Evolutionary conservation across 2,329 filamentous ascomycete genomes (phyloP), one percentile per base, ranked within the genome.

Genomic region (Xylariaceae sp.): DNA sequence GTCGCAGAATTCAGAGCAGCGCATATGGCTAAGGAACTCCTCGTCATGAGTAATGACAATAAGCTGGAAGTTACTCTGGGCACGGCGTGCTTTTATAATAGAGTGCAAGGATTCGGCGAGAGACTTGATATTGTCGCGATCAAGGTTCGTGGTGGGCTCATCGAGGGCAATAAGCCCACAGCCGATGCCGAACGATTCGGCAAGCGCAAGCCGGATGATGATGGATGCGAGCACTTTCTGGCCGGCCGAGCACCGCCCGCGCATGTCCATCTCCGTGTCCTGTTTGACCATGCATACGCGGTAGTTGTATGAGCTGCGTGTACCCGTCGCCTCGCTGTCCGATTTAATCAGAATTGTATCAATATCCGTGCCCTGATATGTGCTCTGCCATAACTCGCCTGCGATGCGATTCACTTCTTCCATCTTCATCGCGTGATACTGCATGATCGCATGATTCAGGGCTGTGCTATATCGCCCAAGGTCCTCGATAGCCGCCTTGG

Each of bases 11-110:
- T 99, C 93, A 20, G 86, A 87, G 71, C 92, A 96, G 63, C 92
- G 87, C 94, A 99, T 99, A 67, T 92, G 85, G 49, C 88, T 83
- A 68, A 99, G 70, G 67, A 99, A 99, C 67, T 96, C 91, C 75
- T 97, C 95, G 74, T 99, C 94, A 78, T 99, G 94, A 4, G 94
- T 99, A 72, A 99, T 99, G 67, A 99, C 91, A 68, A 99, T 94
- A 50, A 99, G 84, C 77, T 99, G 95, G 73, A 99, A 97, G 71
- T 99, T 99, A 50, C 86, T 83, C 79, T 99, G 94, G 57, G 87
- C 84, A 70, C 89, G 85, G 6, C 95, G 85, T 13, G 86, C 77
- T 64, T 88, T 82, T 74, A 99, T 97, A 67, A 99, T 96, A 65
- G 87, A 83, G 67, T 94, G 88, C 65, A 99, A 75, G 40, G 89